A percentile compares a stretch with the other conserved stretches of the same genome.
phyloP scores from a whole-genome alignment of 2,329 filamentous ascomycete genomes.

The Alternaria gaisen region DNA sequence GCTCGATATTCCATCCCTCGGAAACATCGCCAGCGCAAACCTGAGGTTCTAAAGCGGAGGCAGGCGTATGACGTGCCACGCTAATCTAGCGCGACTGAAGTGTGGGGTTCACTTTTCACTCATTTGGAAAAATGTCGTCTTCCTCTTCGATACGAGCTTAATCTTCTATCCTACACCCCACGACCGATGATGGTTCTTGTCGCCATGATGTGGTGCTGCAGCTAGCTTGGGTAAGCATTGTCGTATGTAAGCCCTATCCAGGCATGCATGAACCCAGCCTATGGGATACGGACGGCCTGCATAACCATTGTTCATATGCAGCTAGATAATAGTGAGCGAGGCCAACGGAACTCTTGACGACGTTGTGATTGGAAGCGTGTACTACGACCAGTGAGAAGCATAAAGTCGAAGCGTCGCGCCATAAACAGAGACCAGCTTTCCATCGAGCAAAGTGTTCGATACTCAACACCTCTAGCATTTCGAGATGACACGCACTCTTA shows the following conservation, averaged over 20 bases:
- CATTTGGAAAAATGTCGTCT: neutral
- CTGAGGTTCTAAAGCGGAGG: neutral
- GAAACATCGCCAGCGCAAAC: neutral
- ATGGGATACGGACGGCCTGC: neutral
- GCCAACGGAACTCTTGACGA: neutral
- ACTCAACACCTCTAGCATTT: neutral
- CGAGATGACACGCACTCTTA: slow-evolving; percentile 37
- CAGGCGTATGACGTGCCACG: neutral
- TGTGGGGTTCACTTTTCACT: neutral
- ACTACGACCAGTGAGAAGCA: neutral
- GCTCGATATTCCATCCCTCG: neutral
- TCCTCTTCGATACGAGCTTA: neutral
- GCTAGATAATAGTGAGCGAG: neutral
- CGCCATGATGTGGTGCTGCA: neutral
- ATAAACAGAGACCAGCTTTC: neutral
- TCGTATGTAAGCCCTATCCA: neutral
- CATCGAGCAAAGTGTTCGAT: too few relatives aligned
- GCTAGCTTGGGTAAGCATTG: neutral
- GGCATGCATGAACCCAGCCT: neutral
- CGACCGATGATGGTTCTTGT: neutral
- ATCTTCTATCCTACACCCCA: neutral
- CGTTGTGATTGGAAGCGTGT: neutral
- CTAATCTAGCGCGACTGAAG: neutral
- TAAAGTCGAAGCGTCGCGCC: neutral
- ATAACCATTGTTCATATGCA: neutral